Base-by-base conservation (phyloP, 768 basidiomycete genomes). In the Filobasidium wieringae region DNA sequence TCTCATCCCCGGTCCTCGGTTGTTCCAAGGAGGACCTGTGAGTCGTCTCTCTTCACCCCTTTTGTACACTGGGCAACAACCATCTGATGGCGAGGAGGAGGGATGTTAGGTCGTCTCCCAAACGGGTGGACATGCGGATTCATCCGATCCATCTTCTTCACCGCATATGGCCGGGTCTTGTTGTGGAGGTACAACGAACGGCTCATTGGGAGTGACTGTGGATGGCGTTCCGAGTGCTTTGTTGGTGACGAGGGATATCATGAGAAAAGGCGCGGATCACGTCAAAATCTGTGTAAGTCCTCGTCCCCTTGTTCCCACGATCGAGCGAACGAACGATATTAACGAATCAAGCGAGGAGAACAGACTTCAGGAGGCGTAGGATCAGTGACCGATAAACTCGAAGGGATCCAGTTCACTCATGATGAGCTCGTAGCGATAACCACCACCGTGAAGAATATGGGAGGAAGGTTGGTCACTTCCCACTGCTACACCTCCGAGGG, bases 291-390 rank as follows among this genome's bases (percentile, higher is more conserved):
- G n/a, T n/a, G n/a, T n/a, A n/a, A n/a, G n/a, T n/a, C n/a, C n/a
- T n/a, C n/a, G n/a, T n/a, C n/a, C n/a, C n/a, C n/a, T n/a, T n/a
- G n/a, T n/a, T n/a, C n/a, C n/a, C n/a, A n/a, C n/a, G n/a, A n/a
- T n/a, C n/a, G n/a, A n/a, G n/a, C n/a, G n/a, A n/a, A n/a, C n/a
- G n/a, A n/a, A n/a, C n/a, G n/a, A n/a, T n/a, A n/a, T n/a, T n/a
- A n/a, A n/a, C n/a, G n/a, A n/a, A n/a, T n/a, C n/a, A n/a, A n/a
- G n/a, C n/a, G n/a, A n/a, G n/a, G n/a, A n/a, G n/a, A n/a, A n/a
- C n/a, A n/a, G n/a, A n/a, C n/a, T n/a, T n/a, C n/a, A n/a, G 78
- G 78, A 27, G 78, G 78, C 1, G 78, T 79, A 1, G 74, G 75
- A 0, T 73, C 71, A 22, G 74, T 74, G 37, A 77, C 78, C 7